Evolutionary conservation across 257 asterid genomes (phyloP).

Genomic region (Osmanthus fragrans): DNA sequence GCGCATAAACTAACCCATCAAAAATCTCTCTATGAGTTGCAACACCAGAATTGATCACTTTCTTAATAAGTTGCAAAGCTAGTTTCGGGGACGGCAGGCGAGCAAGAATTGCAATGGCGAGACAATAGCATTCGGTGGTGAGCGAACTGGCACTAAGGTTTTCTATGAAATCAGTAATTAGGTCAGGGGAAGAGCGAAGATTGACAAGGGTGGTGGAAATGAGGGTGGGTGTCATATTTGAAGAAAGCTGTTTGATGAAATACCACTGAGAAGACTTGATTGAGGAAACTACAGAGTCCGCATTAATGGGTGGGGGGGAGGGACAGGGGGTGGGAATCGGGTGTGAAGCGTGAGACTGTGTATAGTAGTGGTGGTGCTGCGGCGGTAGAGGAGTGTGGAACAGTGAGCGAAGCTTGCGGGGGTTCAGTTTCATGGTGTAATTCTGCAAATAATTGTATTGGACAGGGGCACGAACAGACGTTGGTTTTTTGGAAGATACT

Average conservation of each 20-base stretch:
- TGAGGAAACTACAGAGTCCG: constrained; percentile 12
- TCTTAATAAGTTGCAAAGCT: constrained; percentile 47
- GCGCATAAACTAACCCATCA: constrained; percentile 40
- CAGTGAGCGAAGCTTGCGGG: constrained; percentile 14
- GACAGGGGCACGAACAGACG: neutral
- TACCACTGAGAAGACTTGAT: constrained; percentile 57
- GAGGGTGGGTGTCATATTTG: constrained; percentile 34
- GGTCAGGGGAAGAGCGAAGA: constrained; percentile 44
- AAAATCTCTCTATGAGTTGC: constrained; percentile 30
- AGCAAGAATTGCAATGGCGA: constrained; percentile 47
- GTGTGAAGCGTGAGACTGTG: constrained; percentile 19
- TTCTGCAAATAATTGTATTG: neutral
- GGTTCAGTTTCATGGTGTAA: neutral
- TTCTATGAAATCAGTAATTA: constrained; percentile 32
- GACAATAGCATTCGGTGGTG: constrained; percentile 44
- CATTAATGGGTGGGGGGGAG: constrained; percentile 19
- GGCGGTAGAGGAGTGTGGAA: constrained; percentile 1
- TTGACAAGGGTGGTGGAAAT: constrained; percentile 39
- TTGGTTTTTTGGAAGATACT: neutral
- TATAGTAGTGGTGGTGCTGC: constrained; percentile 9
- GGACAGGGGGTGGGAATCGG: neutral
- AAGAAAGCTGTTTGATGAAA: constrained; percentile 51
- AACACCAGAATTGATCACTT: constrained; percentile 30
- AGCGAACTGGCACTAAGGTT: constrained; percentile 30
- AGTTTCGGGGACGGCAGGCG: constrained; percentile 43